Evolutionary conservation across 768 basidiomycete genomes (phyloP).

Genomic region (Rubroboletus pulcherrimus): DNA sequence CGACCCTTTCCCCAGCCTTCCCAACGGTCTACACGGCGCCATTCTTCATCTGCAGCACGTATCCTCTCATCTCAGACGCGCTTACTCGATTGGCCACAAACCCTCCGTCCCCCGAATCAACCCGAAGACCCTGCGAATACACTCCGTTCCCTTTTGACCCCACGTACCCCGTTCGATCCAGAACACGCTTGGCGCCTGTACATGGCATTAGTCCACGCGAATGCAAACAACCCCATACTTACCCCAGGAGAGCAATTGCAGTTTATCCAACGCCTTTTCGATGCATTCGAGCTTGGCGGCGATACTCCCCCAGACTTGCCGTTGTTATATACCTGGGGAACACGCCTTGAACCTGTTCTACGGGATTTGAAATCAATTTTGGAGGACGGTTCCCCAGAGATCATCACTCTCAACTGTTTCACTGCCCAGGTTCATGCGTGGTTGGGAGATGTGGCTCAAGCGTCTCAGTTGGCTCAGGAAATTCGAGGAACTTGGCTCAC

Average conservation of each 20-base stretch:
- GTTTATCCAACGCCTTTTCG: constrained; percentile 26
- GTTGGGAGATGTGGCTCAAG: constrained; percentile 35
- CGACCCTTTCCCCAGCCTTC: constrained; percentile 8
- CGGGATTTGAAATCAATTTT: constrained; percentile 25
- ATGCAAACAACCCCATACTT: constrained; percentile 11
- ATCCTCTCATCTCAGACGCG: constrained; percentile 12
- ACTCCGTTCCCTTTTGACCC: constrained; percentile 21
- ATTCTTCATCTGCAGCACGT: constrained; percentile 23
- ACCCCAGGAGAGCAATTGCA: constrained; percentile 24
- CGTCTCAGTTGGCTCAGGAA: constrained; percentile 27
- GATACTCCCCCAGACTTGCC: constrained; percentile 17
- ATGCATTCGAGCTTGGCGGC: constrained; percentile 10
- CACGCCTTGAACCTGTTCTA: constrained; percentile 35
- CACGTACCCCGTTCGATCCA: constrained; percentile 27
- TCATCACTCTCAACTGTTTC: constrained; percentile 27
- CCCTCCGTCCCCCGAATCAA: constrained; percentile 1
- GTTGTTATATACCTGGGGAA: constrained; percentile 34
- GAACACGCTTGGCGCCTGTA: constrained; percentile 42
- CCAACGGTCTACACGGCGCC: constrained; percentile 20
- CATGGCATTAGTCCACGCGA: constrained; percentile 8
- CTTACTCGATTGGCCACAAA: constrained; percentile 5
- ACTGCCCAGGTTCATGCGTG: constrained; percentile 34
- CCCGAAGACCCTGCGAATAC: constrained; percentile 3
- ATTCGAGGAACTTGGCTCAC: constrained; percentile 20
- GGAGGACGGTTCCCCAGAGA: constrained; percentile 13